Conservation (phyloP, 2,329 filamentous ascomycete genomes). For the Huntiella decipiens region DNA sequence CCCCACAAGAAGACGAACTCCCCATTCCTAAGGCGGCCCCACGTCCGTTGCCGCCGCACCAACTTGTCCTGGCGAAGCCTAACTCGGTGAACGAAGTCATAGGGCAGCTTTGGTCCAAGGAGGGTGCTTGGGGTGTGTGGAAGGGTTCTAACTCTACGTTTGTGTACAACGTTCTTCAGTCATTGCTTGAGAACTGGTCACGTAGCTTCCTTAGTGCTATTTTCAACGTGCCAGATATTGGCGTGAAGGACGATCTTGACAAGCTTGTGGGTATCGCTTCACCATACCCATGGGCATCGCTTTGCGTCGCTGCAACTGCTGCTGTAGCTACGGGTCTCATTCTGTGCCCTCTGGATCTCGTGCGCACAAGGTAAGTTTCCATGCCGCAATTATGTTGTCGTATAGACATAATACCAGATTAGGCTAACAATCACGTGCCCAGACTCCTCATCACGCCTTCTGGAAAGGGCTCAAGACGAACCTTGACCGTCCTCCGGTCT, state of each 20-base stretch:
- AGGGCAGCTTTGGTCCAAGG: slow-evolving; percentile 71
- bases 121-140: slow-evolving; percentile 84
- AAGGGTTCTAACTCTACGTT: slow-evolving; percentile 87
- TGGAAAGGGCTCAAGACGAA: slow-evolving; percentile 54
- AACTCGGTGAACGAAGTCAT: slow-evolving; percentile 77
- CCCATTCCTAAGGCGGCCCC: slow-evolving; percentile 13
- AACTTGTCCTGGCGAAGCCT: slow-evolving; percentile 50
- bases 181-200: slow-evolving; percentile 80
- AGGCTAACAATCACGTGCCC: slow-evolving; percentile 16
- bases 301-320: slow-evolving; percentile 49
- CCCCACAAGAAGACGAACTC: slow-evolving; percentile 7
- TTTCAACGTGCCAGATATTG: slow-evolving; percentile 73
- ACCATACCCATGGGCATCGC: slow-evolving; percentile 61
- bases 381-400: neutral
- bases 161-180: slow-evolving; percentile 70
- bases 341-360: slow-evolving; percentile 72
- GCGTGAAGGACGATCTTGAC: slow-evolving; percentile 57
- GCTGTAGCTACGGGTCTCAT: slow-evolving; percentile 57
- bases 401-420: neutral
- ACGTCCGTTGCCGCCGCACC: slow-evolving; percentile 28
- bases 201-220: slow-evolving; percentile 78
- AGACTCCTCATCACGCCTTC: slow-evolving; percentile 70
- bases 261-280: slow-evolving; percentile 54
- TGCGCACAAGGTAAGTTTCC: slow-evolving; percentile 49
- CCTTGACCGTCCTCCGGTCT: slow-evolving; percentile 56